phyloP scores from a whole-genome alignment of 306 rosid species.

The Alnus rubra region DNA sequence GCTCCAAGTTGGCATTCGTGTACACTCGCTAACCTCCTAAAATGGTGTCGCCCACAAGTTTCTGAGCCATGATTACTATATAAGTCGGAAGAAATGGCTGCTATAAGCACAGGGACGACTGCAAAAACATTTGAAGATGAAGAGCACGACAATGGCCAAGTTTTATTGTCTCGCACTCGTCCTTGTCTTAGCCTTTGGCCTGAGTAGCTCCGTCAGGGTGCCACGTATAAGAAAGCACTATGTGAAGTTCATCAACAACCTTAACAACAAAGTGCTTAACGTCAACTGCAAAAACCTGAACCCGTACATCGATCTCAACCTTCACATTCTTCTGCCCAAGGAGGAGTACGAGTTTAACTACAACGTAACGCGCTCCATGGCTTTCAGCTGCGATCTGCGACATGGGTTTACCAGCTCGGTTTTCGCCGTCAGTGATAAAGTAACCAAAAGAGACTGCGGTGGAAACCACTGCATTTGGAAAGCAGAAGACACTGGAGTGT shows the following conservation, averaged over 20 bases:
- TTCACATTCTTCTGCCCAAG: background rate
- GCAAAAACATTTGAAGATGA: background rate
- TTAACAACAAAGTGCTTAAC: slow-evolving; percentile 13
- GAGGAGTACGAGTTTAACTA: background rate
- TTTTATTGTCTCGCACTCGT: slow-evolving; percentile 1
- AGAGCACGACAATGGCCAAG: background rate
- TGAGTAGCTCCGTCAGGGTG: background rate
- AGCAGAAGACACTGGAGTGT: background rate
- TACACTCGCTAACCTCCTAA: background rate
- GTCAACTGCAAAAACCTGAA: slow-evolving; percentile 5
- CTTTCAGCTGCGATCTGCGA: slow-evolving; percentile 4
- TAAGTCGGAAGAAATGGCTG: background rate
- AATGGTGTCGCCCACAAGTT: background rate
- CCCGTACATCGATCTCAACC: slow-evolving; percentile 4
- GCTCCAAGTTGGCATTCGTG: background rate
- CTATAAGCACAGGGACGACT: background rate
- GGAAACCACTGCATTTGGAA: slow-evolving; percentile 10
- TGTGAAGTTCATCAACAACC: slow-evolving; percentile 4
- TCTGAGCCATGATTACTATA: background rate
- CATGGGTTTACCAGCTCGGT: background rate
- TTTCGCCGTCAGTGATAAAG: background rate
- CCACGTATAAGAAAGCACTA: background rate
- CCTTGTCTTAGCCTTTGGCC: slow-evolving; percentile 11
- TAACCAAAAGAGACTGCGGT: background rate
- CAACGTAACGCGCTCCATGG: background rate